These are phyloP conservation scores for Calamus simplicifolius DNA, from an alignment of 176 grass and related monocot species.

Conservation along the genomic window DNA sequence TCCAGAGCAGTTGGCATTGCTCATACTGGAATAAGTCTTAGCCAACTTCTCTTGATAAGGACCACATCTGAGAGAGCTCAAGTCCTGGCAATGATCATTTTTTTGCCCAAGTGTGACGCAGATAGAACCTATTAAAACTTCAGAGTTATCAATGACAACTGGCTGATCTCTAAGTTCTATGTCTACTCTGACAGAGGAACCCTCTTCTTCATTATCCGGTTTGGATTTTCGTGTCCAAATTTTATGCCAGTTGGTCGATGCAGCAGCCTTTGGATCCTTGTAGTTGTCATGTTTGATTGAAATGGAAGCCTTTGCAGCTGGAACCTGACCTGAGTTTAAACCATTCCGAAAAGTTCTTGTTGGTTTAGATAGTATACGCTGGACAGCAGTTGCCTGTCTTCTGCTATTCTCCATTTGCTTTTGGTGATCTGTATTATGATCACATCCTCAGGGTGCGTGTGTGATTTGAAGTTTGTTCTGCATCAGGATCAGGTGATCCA, in stretches of 20 bases:
- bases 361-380: constrained; percentile 1
- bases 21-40: constrained; percentile 15
- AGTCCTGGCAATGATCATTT: constrained; percentile 1
- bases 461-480: constrained; percentile 7
- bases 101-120: constrained; percentile 49
- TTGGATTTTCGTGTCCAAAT: constrained; percentile 39
- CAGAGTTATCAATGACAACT: constrained; percentile 23
- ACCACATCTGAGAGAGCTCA: too few species aligned
- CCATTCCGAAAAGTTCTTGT: constrained; percentile 21
- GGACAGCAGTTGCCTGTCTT: constrained; percentile 10
- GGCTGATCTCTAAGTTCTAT: constrained; percentile 16
- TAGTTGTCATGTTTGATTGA: constrained; percentile 18
- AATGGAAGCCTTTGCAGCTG: constrained; percentile 19
- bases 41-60: constrained; percentile 6
- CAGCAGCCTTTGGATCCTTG: constrained; percentile 30
- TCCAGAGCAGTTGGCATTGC: constrained; percentile 1
- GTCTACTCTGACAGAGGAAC: constrained; percentile 20
- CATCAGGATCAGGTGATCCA: constrained; percentile 12
- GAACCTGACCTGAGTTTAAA: not conserved
- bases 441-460: constrained; percentile 5
- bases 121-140: constrained; percentile 83
- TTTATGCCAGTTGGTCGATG: constrained; percentile 21
- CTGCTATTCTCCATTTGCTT: constrained; percentile 6
- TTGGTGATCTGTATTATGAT: constrained; percentile 14
- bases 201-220: constrained; percentile 29